Percentiles rank a stretch among this genome's conserved stretches.
phyloP scores from a whole-genome alignment of 257 asterid species.

The Fraxinus anomala region DNA sequence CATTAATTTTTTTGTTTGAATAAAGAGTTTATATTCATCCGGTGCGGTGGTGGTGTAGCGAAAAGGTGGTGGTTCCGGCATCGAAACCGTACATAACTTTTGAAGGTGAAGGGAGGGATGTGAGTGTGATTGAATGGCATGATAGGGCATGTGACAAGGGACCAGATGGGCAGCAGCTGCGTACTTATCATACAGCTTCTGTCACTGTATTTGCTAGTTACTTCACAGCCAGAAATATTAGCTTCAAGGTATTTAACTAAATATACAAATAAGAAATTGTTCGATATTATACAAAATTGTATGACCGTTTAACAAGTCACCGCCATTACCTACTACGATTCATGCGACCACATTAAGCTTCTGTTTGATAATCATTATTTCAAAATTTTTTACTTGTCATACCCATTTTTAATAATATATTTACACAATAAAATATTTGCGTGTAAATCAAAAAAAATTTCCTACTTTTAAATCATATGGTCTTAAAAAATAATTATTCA shows the following conservation, averaged over 20 bases:
- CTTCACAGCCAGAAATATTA: slow-evolving; percentile 80
- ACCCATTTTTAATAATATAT: no score
- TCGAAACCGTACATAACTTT: slow-evolving; percentile 76
- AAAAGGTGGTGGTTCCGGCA: slow-evolving; percentile 84
- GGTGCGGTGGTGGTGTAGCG: slow-evolving; percentile 39
- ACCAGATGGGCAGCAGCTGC: slow-evolving; percentile 80
- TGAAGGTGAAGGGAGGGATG: slow-evolving; percentile 76
- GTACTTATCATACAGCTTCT: slow-evolving; percentile 85
- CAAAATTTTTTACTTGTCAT: no score
- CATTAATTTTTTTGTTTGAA: neutral
- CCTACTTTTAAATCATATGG: no score
- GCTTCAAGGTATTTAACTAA: slow-evolving; percentile 67
- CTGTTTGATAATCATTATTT: no score
- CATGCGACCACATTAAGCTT: no score
- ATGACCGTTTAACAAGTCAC: slow-evolving; percentile 6
- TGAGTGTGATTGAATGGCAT: slow-evolving; percentile 83
- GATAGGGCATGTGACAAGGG: slow-evolving; percentile 83
- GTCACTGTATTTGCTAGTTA: slow-evolving; percentile 65
- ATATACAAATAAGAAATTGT: neutral
- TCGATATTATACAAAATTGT: no score
- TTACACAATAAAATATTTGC: no score
- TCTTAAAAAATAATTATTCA: no score
- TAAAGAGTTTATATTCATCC: no score
- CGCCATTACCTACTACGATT: neutral
- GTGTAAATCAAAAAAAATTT: no score